phyloP scores from a whole-genome alignment of 2,329 filamentous ascomycete species.

The Neonectria neomacrospora region DNA sequence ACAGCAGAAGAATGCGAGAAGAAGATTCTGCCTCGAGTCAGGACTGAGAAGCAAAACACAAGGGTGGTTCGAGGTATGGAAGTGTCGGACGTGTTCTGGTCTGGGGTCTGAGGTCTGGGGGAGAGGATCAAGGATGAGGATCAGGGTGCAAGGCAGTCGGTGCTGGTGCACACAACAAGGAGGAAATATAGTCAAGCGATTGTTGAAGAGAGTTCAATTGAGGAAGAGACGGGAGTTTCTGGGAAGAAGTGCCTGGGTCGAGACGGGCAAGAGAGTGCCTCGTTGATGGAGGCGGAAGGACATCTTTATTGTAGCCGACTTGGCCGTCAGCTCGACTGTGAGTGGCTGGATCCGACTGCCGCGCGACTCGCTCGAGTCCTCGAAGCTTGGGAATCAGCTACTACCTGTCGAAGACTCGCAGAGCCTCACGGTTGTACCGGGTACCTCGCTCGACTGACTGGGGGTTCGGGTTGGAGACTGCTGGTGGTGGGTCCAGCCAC shows the following conservation, averaged over 20 bases:
- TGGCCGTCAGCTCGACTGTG: background rate
- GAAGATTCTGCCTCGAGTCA: background rate
- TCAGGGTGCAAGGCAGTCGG: background rate
- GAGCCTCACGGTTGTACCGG: background rate
- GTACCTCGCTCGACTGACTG: constrained; percentile 6
- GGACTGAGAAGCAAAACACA: background rate
- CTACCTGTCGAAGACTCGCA: background rate
- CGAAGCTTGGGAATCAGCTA: background rate
- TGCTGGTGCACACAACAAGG: background rate
- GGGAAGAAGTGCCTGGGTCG: background rate
- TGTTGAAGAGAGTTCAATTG: background rate
- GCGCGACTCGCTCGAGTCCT: background rate
- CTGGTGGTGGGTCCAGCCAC: background rate
- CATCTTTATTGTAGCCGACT: background rate
- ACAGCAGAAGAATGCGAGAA: background rate
- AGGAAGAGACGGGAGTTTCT: background rate
- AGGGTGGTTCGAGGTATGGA: background rate
- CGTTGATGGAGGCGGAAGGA: background rate
- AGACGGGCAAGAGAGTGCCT: background rate
- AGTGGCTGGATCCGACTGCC: background rate
- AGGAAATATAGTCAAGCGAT: background rate
- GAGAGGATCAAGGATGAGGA: background rate
- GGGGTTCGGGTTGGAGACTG: background rate
- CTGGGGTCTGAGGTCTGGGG: background rate
- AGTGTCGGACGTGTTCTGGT: background rate